Evolutionary conservation across 352 stramenopile species (phyloP), one percentile per base, ranked within the genome.

Genomic region (Achlya hypogyna): DNA sequence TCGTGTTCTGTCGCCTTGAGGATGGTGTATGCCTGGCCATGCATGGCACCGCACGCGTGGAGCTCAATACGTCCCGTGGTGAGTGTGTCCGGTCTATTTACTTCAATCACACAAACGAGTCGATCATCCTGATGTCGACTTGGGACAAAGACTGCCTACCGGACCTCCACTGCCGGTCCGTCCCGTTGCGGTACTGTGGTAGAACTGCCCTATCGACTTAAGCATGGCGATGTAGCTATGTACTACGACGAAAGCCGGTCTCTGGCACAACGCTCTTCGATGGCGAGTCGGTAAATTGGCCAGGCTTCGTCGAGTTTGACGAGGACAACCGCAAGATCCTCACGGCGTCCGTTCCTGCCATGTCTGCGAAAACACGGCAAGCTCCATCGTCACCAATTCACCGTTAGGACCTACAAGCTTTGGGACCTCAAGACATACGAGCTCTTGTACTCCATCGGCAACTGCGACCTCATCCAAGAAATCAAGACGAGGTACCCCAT

Each of bases 241-340:
- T 9, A 18, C 6, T 45, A 18, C 38, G 38, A 10, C 2, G 4
- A 18, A 45, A 10, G 6, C 38, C 38, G n/a, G 14, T 18, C 2
- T 18, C 38, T n/a, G 38, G 38, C 38, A 9, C 1, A 45, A 14
- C 29, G 5, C 65, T 71, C n/a, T 71, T 71, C 35, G 53, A 62
- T 2, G 47, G 31, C 25, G 65, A 71, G 45, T 68, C 54, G 20
- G 43, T 71, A 5, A 38, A 42, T 6, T 71, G 59, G 54, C 65
- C 65, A 6, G 65, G 65, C 5, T 71, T 71, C 69, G 53, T 71
- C 29, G 65, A 71, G 54, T 71, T 71, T 53, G 65, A 71, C 51
- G 65, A 71, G n/a, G 65, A 49, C n/a, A 71, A 71, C 35, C 25
- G 59, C 54, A 68, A 68, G 43, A 58, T 71, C 31, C 54, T 71